A percentile compares a stretch with the other conserved stretches of the same genome.
Evolutionary conservation across 2,329 filamentous ascomycete species (phyloP).

Genomic region (Aspergillus quadrilineatus): DNA sequence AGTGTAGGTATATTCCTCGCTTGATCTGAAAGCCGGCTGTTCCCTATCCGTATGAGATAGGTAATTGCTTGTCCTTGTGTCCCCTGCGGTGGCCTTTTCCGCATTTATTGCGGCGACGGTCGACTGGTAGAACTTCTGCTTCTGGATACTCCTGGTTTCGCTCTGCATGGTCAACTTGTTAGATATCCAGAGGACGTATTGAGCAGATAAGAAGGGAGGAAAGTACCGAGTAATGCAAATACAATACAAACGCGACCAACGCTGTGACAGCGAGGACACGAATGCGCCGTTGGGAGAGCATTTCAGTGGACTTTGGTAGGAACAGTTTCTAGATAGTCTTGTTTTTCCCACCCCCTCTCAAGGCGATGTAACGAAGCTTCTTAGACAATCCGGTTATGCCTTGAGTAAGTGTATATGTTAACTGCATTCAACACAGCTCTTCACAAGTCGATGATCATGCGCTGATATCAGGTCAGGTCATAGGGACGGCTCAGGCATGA

Average conservation of each 20-base stretch:
- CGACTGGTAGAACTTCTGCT: conserved; percentile 55
- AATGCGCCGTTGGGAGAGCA: conserved; percentile 70
- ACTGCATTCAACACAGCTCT: conserved; percentile 4
- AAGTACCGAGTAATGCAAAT: conserved; percentile 69
- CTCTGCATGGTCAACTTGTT: conserved; percentile 28
- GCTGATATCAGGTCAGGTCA: conserved; percentile 17
- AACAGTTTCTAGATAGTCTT: neutral
- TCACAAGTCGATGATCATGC: conserved; percentile 1
- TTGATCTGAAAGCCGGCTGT: conserved; percentile 66
- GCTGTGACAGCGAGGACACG: conserved; percentile 65
- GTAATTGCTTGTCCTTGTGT: conserved; percentile 60
- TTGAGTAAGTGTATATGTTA: conserved; percentile 3
- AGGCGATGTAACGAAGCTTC: neutral
- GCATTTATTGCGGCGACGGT: conserved; percentile 56
- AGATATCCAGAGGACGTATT: neutral
- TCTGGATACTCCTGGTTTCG: conserved; percentile 41
- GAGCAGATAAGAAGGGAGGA: neutral
- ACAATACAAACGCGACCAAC: conserved; percentile 63
- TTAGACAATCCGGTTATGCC: neutral
- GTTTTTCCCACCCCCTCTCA: neutral
- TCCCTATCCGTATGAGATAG: conserved; percentile 51
- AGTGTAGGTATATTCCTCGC: conserved; percentile 50
- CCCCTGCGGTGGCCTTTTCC: conserved; percentile 45
- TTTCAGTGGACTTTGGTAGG: conserved; percentile 34
- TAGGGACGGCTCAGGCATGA: conserved; percentile 17